Base-by-base conservation (phyloP, 2,329 filamentous ascomycete species). In the Colletotrichum eleusines region DNA sequence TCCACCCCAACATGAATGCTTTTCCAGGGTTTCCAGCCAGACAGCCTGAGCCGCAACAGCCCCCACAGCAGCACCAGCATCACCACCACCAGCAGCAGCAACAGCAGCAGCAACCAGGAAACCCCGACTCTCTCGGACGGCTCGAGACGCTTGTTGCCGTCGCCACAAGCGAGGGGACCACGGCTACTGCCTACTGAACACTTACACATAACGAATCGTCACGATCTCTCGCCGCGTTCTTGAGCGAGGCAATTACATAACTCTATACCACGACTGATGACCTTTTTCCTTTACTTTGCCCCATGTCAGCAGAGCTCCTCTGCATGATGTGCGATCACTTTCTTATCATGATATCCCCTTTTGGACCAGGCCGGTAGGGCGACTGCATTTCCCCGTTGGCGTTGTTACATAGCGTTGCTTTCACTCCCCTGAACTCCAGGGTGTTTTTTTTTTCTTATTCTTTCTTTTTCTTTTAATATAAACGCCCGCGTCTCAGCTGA, bases 1-100 rank as follows among this genome's bases (percentile, higher is more conserved):
- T 88, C 5, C 87, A 89, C 67, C 88, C 88, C 3, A 89, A 89
- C 73, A 81, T 88, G 53, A 84, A 75, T 40, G 83, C 81, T 3
- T 88, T 88, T 70, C 79, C 83, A 31, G 86, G 85, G 0, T 88
- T 89, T 54, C 87, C 86, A 2, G 77, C 77, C 18, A 77, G 83
- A 61, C 78, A 81, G 16, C 48, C 57, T 26, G 71, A 75, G 35
- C 73, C 72, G 28, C 76, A 75, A 26, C 76, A 69, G 20, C 46
- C 50, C 16, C 73, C 66, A 33, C 74, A 73, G 18, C 40, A 55
- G 54, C 68, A 66, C 55, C 66, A 72, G 20, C 59, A 67, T 8
- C 74, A 74, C 44, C 50, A 9, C 2, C 72, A 57, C 6, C 40
- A 66, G 62, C 66, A 72, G 23, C 59, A 66, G 12, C 73, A 74